Base-by-base conservation (phyloP, 768 basidiomycete genomes). In the Serpula lacrymans region DNA sequence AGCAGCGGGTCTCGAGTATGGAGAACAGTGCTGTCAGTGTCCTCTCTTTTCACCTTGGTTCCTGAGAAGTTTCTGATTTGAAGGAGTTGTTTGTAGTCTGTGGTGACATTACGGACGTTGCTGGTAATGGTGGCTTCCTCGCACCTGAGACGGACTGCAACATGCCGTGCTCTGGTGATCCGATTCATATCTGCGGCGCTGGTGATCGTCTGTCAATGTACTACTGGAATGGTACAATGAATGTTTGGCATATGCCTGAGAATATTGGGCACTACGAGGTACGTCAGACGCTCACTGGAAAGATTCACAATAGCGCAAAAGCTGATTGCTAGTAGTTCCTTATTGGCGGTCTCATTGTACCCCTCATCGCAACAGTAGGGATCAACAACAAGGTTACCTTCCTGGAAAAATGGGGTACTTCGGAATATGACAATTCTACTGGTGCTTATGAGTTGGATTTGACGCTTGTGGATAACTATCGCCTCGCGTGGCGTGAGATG, bases 301-400 rank as follows among this genome's bases (percentile, higher is more conserved):
- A 4, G 17, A 14, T 28, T 33, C 18, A 7, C 30, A 3, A 6
- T 36, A 32, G 17, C 18, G 2, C 4, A 12, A 14, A 13, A 13
- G 10, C 34, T 48, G 5, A 23, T 20, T 37, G n/a, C 31, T 18
- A 54, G 7, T 17, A 75, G 70, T 69, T 68, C 51, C 55, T 77
- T 23, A 63, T 76, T 13, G 63, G 65, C 0, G 86, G 86, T 2
- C 69, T 87, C 23, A 70, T 86, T 38, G 78, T 87, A 10, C 85
- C 86, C 3, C 65, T 88, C 42, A 75, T 88, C 26, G 78, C 83
- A 3, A 88, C 87, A 0, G 65, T 90, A 23, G 85, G 87, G 1
- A 69, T 84, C 60, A 89, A 89, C 66, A 80, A 84, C 68, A 90
- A 89, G 54, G 80, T 89, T 34, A 75, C 80, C 1, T 85, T 89